phyloP scores from a whole-genome alignment of 495 filamentous ascomycete genomes.

The Penicillium cosmopolitanum region DNA sequence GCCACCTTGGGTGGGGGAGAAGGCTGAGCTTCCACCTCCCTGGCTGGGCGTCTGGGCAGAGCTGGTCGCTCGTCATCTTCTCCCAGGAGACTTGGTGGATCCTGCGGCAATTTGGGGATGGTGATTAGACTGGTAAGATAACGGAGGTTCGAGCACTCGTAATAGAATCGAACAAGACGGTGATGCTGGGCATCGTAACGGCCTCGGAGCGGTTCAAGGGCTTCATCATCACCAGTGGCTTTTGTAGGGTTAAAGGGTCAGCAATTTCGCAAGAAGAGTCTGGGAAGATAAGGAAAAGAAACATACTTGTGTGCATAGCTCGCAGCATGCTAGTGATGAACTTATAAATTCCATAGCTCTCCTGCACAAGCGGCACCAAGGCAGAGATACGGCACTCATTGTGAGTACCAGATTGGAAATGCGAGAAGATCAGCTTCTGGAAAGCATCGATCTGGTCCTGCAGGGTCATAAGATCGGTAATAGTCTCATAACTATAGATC shows the following conservation, averaged over 20 bases:
- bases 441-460: constrained; percentile 98
- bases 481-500: constrained; percentile 79
- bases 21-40: constrained; percentile 60
- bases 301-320: constrained; percentile 93
- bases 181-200: constrained; percentile 96
- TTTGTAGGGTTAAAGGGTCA: constrained; percentile 13
- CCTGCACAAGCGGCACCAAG: constrained; percentile 89
- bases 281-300: constrained; percentile 4
- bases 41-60: constrained; percentile 76
- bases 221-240: constrained; percentile 94
- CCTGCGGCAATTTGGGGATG: constrained; percentile 91
- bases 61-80: constrained; percentile 84
- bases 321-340: constrained; percentile 93
- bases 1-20: constrained; percentile 68
- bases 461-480: constrained; percentile 91
- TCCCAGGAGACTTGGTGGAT: constrained; percentile 83
- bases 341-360: constrained; percentile 98
- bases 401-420: constrained; percentile 86
- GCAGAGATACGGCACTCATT: constrained; percentile 97
- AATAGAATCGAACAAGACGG: constrained; percentile 95
- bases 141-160: constrained; percentile 95
- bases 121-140: constrained; percentile 96
- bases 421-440: constrained; percentile 96
- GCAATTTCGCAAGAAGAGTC: neutral
- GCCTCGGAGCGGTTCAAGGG: constrained; percentile 82